Conservation (phyloP, 2,329 filamentous ascomycete genomes). For the Myrmaecium sp. region DNA sequence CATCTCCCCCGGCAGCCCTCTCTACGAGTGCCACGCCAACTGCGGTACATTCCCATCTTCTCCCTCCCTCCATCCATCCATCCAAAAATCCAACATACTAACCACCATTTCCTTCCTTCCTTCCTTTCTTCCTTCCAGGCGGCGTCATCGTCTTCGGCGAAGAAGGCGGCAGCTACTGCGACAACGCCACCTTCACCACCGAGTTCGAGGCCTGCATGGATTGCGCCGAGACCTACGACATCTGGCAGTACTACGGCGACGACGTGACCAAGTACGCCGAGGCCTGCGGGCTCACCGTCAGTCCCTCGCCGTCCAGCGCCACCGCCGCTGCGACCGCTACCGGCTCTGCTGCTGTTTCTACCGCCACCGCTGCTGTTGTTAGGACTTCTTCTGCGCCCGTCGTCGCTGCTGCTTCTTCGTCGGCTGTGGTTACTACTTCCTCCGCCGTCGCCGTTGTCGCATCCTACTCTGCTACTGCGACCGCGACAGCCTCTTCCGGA, state of each 20-base stretch:
- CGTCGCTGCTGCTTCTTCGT: too few species aligned
- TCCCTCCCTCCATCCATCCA: background rate
- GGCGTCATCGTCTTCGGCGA: slow-evolving; percentile 11
- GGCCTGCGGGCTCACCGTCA: slow-evolving; percentile 15
- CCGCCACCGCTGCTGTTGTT: slow-evolving; percentile 1
- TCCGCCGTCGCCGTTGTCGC: too few species aligned
- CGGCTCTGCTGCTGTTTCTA: background rate
- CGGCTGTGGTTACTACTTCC: too few species aligned
- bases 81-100: background rate
- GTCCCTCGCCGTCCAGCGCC: background rate
- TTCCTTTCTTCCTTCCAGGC: slow-evolving; percentile 6
- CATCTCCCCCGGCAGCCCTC: slow-evolving; percentile 9
- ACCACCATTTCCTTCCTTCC: too few species aligned
- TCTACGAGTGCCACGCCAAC: slow-evolving; percentile 19
- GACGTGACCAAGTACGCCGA: slow-evolving; percentile 22
- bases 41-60: slow-evolving; percentile 13
- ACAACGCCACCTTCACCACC: slow-evolving; percentile 11
- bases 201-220: slow-evolving; percentile 19
- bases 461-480: too few species aligned
- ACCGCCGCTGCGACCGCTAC: slow-evolving; percentile 1
- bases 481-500: too few species aligned
- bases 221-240: slow-evolving; percentile 26
- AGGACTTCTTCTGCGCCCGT: too few species aligned
- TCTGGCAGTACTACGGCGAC: slow-evolving; percentile 28
- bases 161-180: slow-evolving; percentile 11